phyloP scores from a whole-genome alignment of 768 basidiomycete genomes.

The Rhodotorula diobovata region DNA sequence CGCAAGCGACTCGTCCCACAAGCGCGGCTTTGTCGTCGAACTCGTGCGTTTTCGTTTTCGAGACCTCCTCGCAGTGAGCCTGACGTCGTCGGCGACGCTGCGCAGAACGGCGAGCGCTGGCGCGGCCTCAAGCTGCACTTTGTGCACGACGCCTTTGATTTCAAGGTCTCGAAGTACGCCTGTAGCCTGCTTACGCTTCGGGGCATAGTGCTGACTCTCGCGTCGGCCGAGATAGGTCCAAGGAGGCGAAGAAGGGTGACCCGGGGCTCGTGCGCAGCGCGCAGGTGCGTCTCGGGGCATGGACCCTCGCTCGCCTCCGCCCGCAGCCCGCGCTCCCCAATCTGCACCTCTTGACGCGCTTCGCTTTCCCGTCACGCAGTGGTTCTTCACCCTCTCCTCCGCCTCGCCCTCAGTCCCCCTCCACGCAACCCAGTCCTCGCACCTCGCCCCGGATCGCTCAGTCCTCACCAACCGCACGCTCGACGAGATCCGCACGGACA shows the following conservation, averaged over 20 bases:
- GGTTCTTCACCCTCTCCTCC: background rate
- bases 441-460: background rate
- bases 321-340: too few relatives aligned
- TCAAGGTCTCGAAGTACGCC: background rate
- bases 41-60: background rate
- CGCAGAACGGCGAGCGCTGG: background rate
- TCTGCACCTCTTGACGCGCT: background rate
- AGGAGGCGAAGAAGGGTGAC: background rate
- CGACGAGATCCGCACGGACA: slow-evolving; percentile 9
- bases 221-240: background rate
- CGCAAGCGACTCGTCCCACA: background rate
- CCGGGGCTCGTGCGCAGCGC: background rate
- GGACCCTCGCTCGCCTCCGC: background rate
- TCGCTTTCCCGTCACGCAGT: background rate
- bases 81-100: background rate
- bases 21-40: background rate
- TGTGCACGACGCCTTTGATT: background rate
- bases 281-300: background rate
- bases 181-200: too few relatives aligned
- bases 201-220: background rate
- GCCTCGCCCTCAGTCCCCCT: background rate
- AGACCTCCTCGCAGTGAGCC: background rate
- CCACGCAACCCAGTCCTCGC: background rate
- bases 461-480: slow-evolving; percentile 25
- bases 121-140: background rate